Conservation (phyloP, 306 rosid genomes). For the Trifolium subterraneum region DNA sequence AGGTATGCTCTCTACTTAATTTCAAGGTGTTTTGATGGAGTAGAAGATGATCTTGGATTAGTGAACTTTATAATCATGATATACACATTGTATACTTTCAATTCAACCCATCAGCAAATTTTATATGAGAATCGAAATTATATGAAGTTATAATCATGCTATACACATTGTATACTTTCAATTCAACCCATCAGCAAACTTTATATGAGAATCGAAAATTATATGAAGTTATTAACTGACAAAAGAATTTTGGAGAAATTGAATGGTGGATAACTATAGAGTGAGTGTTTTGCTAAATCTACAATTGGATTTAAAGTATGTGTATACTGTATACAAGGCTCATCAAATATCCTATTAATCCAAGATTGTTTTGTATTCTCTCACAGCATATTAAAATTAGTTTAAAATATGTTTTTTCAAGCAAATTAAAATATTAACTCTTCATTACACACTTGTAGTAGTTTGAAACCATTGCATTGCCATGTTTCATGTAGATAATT, state of each 20-base stretch:
- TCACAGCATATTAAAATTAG: neutral
- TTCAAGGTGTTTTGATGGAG: neutral
- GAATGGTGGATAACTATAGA: constrained; percentile 28
- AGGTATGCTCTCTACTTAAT: neutral
- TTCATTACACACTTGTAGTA: neutral
- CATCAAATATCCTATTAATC: neutral
- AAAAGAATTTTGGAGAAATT: neutral
- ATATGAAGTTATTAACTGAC: neutral
- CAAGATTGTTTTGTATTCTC: neutral
- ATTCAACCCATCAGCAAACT: constrained; percentile 1
- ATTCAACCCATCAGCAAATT: constrained; percentile 6
- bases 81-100: constrained; percentile 6
- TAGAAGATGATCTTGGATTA: constrained; percentile 20
- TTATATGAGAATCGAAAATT: neutral
- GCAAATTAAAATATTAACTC: neutral
- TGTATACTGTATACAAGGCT: neutral
- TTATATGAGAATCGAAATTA: neutral
- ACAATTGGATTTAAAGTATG: neutral
- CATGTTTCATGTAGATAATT: constrained; percentile 17
- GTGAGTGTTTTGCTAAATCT: neutral
- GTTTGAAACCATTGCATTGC: constrained; percentile 19
- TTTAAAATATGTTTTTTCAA: neutral
- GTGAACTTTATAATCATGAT: neutral
- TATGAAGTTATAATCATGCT: neutral
- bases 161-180: constrained; percentile 1